Percentiles rank a stretch among this genome's conserved stretches.
Conservation (phyloP, 2,329 filamentous ascomycete genomes). For the Stemphylium lycopersici region DNA sequence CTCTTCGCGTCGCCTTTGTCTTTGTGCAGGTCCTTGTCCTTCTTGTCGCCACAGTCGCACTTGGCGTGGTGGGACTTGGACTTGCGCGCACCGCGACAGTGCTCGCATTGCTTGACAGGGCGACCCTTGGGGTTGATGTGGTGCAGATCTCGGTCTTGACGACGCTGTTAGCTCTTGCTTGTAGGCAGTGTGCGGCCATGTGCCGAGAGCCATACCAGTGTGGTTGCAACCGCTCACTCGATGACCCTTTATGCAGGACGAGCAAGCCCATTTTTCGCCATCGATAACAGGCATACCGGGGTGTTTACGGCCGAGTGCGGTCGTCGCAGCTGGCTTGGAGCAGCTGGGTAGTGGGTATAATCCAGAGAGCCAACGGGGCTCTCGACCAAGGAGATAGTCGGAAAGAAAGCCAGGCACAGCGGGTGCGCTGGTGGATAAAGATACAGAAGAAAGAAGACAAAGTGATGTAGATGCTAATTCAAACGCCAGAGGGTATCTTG, state of each 20-base stretch:
- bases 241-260: slow-evolving; percentile 97
- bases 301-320: slow-evolving; percentile 41
- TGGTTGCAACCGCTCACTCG: slow-evolving; percentile 99
- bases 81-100: slow-evolving; percentile 96
- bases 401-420: slow-evolving; percentile 23
- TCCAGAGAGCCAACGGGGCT: slow-evolving; percentile 17
- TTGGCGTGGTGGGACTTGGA: slow-evolving; percentile 92
- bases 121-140: slow-evolving; percentile 98
- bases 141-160: slow-evolving; percentile 81
- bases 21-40: slow-evolving; percentile 62
- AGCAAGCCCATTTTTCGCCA: slow-evolving; percentile 97
- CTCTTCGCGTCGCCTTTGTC: slow-evolving; percentile 52
- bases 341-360: slow-evolving; percentile 25
- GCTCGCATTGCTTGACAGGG: slow-evolving; percentile 95
- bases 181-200: slow-evolving; percentile 11
- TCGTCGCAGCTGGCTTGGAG: slow-evolving; percentile 39
- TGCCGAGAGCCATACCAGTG: slow-evolving; percentile 67
- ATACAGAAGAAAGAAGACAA: slow-evolving; percentile 25
- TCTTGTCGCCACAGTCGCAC: slow-evolving; percentile 96
- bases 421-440: slow-evolving; percentile 21
- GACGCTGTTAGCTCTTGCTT: slow-evolving; percentile 23
- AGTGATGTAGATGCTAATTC: slow-evolving; percentile 20
- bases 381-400: slow-evolving; percentile 17
- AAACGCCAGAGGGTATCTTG: slow-evolving; percentile 45
- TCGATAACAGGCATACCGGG: slow-evolving; percentile 58